Evolutionary conservation across 768 basidiomycete species (phyloP).

Genomic region (Pulveroboletus frians): DNA sequence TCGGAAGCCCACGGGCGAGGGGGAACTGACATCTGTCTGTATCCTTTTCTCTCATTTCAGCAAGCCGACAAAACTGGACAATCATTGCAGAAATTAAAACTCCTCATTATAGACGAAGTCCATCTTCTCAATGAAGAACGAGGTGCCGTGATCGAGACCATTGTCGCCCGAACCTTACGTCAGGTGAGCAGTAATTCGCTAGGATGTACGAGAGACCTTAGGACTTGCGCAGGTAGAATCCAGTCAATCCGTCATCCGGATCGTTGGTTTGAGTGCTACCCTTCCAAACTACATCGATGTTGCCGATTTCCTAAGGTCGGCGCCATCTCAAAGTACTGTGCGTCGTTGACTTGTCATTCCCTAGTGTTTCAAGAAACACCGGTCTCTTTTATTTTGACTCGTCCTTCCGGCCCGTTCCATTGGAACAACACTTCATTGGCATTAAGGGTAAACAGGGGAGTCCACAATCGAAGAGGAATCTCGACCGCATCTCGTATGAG

Average conservation of each 20-base stretch:
- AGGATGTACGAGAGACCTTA: not conserved
- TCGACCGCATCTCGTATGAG: slow-evolving; percentile 84
- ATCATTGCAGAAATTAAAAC: slow-evolving; percentile 67
- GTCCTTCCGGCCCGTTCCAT: slow-evolving; percentile 91
- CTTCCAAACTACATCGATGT: slow-evolving; percentile 97
- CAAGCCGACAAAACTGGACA: not conserved
- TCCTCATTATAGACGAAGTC: slow-evolving; percentile 96
- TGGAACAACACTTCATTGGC: slow-evolving; percentile 96
- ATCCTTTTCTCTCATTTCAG: not conserved
- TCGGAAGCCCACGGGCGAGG: slow-evolving; percentile 93
- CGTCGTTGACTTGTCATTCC: slow-evolving; percentile 2
- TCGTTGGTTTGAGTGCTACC: slow-evolving; percentile 94
- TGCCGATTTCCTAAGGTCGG: slow-evolving; percentile 85
- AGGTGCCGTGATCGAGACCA: slow-evolving; percentile 96
- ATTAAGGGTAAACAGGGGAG: slow-evolving; percentile 85
- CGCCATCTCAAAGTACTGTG: not conserved
- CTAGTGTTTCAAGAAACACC: slow-evolving; percentile 75
- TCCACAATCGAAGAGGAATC: slow-evolving; percentile 65
- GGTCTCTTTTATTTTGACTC: slow-evolving; percentile 98
- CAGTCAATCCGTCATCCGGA: slow-evolving; percentile 91
- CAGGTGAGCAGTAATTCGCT: slow-evolving; percentile 47
- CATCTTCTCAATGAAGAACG: slow-evolving; percentile 97
- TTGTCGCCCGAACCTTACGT: slow-evolving; percentile 91
- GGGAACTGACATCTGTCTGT: slow-evolving; percentile 87
- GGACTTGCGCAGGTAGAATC: slow-evolving; percentile 72